These are phyloP conservation scores for Oryza meridionalis DNA, from an alignment of 176 grass and related monocot species.

Conservation along the genomic window DNA sequence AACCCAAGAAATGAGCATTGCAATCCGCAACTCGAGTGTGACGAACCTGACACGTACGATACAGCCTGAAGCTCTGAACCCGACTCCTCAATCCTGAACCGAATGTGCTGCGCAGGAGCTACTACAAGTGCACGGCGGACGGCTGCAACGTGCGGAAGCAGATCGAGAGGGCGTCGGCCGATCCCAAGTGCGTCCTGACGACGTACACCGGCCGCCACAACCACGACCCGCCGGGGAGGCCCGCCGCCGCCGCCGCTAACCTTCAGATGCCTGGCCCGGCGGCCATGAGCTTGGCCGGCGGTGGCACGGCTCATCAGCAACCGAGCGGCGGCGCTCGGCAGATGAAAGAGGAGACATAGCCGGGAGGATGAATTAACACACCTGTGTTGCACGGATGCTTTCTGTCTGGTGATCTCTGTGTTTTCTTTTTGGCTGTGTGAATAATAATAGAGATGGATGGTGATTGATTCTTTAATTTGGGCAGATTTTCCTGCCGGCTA, in stretches of 20 bases:
- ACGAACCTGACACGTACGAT: neutral
- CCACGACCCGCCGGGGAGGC: constrained; percentile 43
- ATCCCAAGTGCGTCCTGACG: constrained; percentile 50
- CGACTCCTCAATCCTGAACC: neutral
- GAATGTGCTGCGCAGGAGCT: constrained; percentile 38
- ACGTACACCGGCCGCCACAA: constrained; percentile 56
- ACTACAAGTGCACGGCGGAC: constrained; percentile 62
- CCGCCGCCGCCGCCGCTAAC: constrained; percentile 8
- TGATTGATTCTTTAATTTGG: constrained; percentile 43
- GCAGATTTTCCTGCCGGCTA: constrained; percentile 39
- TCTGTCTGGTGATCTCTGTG: constrained; percentile 15
- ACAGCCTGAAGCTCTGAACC: neutral
- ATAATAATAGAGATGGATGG: constrained; percentile 52
- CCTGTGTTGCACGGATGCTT: neutral
- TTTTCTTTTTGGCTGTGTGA: constrained; percentile 35
- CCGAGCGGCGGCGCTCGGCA: constrained; percentile 4
- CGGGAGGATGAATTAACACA: neutral
- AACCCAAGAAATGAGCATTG: too few species aligned
- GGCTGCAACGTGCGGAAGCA: constrained; percentile 59
- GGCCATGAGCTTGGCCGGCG: neutral
- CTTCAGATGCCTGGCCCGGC: neutral
- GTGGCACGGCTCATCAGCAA: constrained; percentile 26
- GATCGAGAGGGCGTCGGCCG: constrained; percentile 50
- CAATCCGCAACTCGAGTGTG: neutral
- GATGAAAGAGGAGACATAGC: constrained; percentile 46